Evolutionary conservation across 371 early-diverging fungal genomes (phyloP).

Genomic region (Haplosporangium sp.): DNA sequence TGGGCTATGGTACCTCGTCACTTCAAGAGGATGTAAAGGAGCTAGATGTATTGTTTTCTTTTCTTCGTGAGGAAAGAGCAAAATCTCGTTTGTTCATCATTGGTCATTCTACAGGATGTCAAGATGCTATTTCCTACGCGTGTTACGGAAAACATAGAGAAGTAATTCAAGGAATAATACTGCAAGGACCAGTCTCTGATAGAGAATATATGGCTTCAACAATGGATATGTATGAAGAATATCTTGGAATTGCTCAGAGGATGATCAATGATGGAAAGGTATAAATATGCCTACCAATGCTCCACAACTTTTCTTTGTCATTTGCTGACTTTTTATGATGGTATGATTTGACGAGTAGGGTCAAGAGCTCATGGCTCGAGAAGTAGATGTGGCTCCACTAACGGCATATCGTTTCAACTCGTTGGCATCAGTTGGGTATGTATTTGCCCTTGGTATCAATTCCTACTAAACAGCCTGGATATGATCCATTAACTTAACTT

Average conservation of each 20-base stretch:
- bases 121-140: constrained; percentile 63
- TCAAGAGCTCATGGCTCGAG: constrained; percentile 60
- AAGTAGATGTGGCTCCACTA: constrained; percentile 54
- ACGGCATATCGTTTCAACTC: constrained; percentile 65
- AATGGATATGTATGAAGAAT: constrained; percentile 42
- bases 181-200: constrained; percentile 70
- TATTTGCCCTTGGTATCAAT: not conserved
- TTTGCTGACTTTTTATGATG: too few relatives aligned
- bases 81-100: constrained; percentile 61
- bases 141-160: constrained; percentile 55
- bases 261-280: constrained; percentile 59
- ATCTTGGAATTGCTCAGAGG: constrained; percentile 48
- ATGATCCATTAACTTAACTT: not conserved
- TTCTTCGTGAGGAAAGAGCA: constrained; percentile 47
- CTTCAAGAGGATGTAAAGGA: constrained; percentile 59
- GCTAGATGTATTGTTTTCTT: constrained; percentile 58
- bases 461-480: too few relatives aligned
- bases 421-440: constrained; percentile 58
- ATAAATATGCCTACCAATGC: not conserved
- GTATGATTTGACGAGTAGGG: constrained; percentile 11
- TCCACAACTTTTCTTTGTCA: not conserved
- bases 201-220: constrained; percentile 56
- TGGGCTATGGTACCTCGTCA: constrained; percentile 61
- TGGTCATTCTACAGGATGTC: constrained; percentile 69
- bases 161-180: constrained; percentile 56